Evolutionary conservation across 768 basidiomycete genomes (phyloP).

Genomic region (Mycena belliarum): DNA sequence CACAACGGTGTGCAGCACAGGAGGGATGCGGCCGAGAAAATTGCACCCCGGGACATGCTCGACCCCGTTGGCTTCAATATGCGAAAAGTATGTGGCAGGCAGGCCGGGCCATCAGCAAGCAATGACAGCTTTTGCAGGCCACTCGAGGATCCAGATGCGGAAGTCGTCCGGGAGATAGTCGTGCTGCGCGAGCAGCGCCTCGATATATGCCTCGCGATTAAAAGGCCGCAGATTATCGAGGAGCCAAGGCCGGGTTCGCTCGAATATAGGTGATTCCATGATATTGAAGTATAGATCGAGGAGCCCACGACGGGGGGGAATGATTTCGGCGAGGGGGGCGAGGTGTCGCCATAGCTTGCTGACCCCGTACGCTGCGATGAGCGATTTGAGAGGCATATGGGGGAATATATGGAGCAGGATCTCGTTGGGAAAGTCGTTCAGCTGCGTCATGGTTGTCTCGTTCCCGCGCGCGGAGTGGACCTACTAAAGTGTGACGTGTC

Average conservation of each 20-base stretch:
- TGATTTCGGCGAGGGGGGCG: neutral
- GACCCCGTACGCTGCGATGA: too few species aligned
- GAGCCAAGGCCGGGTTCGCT: neutral
- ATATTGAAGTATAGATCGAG: neutral
- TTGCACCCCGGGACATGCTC: neutral
- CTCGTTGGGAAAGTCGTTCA: too few species aligned
- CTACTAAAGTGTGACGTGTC: too few species aligned
- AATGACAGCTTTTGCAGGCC: neutral
- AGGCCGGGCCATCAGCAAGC: neutral
- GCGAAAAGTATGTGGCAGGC: neutral
- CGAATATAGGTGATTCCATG: neutral
- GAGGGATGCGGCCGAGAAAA: neutral
- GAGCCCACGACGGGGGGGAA: neutral
- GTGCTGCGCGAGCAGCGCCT: neutral
- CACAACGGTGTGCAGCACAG: neutral
- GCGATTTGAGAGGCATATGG: too few species aligned
- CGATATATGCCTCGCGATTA: neutral
- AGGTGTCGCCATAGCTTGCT: too few species aligned
- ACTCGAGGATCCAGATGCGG: slow-evolving; percentile 1
- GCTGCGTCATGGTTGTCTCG: too few species aligned
- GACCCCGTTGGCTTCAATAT: neutral
- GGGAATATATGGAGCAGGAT: too few species aligned
- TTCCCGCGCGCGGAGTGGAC: too few species aligned
- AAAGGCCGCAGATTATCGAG: neutral
- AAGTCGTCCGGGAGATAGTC: neutral